phyloP scores from a whole-genome alignment of 139 green algal genomes.

The Dunaliella primolecta region DNA sequence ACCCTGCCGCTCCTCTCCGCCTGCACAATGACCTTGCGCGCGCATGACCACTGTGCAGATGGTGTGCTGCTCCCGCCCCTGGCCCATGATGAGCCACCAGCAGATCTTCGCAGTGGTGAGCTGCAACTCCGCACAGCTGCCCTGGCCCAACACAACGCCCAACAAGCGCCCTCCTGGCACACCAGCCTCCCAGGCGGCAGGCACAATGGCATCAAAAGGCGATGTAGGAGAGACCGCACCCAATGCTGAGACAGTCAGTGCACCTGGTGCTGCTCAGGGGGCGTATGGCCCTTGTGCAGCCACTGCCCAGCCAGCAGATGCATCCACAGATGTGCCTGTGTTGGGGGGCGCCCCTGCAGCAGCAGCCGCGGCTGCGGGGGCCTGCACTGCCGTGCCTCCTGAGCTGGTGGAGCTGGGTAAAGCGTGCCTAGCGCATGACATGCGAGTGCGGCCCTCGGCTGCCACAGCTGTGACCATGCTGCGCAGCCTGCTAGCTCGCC shows the following conservation, averaged over 20 bases:
- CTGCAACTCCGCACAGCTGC: neutral
- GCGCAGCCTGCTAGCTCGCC: neutral
- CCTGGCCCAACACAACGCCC: neutral
- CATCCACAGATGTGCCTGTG: too few species aligned
- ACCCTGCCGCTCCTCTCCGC: too few species aligned
- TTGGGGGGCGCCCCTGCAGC: neutral
- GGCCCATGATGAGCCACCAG: conserved; percentile 32
- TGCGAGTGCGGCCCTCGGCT: too few species aligned
- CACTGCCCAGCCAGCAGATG: neutral
- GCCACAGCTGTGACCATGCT: neutral
- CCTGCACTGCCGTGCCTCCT: neutral
- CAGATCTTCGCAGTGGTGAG: conserved; percentile 7
- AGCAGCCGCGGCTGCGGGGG: too few species aligned
- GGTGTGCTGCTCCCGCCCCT: conserved; percentile 47
- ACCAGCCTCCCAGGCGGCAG: too few species aligned
- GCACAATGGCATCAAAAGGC: neutral
- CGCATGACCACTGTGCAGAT: conserved; percentile 27
- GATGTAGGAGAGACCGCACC: neutral
- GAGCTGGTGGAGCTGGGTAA: neutral
- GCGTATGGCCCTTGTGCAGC: neutral
- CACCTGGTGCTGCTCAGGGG: neutral
- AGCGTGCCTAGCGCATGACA: neutral
- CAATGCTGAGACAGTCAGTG: neutral
- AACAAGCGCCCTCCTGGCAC: too few species aligned
- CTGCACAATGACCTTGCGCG: too few species aligned